Base-by-base conservation (phyloP, 2,329 filamentous ascomycete species). In the Berkeleyomyces basicola region DNA sequence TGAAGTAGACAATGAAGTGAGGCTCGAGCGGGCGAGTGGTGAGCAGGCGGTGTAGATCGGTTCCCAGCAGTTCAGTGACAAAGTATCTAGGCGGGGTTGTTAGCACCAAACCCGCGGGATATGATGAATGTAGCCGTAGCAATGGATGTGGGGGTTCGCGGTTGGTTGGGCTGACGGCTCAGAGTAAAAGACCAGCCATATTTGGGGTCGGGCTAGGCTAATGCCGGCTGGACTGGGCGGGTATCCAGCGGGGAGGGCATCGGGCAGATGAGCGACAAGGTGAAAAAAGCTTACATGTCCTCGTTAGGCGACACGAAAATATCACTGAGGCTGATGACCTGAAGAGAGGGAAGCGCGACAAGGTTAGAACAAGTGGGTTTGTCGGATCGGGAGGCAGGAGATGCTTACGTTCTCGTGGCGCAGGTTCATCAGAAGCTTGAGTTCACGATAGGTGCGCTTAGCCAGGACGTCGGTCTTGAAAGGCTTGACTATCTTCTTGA, bases 401-500 rank as follows among this genome's bases (percentile, higher is more conserved):
- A 31, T 46, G n/a, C 74, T 61, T 74, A 96, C 92, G 77, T 99
- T 99, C 77, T 99, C 93, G 74, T 99, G 93, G 72, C 86, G 86
- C 66, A 99, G 79, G 72, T 99, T 93, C 79, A 97, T 99, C 71
- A 99, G 79, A 67, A 99, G 82, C 79, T 97, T 99, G 72, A 99
- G 78, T 75, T 99, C 93, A 71, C 93, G 86, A 75, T 99, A 99
- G 68, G 93, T 99, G 72, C 93, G 84, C 80, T 99, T 99, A 64
- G 93, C 93, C 58, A 99, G 81, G 64, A 99, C 93, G 0, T 93
- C 91, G n/a, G 93, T 99, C 80, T 91, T 96, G 77, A 99, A 99
- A 7, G 93, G 93, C 80, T 97, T 99, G 92, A 99, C 97, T 72
- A 99, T 99, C 83, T 99, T 99, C 83, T 99, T 99, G 73, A 99